phyloP scores from a whole-genome alignment of 768 basidiomycete species.

The Lactarius evosmus region DNA sequence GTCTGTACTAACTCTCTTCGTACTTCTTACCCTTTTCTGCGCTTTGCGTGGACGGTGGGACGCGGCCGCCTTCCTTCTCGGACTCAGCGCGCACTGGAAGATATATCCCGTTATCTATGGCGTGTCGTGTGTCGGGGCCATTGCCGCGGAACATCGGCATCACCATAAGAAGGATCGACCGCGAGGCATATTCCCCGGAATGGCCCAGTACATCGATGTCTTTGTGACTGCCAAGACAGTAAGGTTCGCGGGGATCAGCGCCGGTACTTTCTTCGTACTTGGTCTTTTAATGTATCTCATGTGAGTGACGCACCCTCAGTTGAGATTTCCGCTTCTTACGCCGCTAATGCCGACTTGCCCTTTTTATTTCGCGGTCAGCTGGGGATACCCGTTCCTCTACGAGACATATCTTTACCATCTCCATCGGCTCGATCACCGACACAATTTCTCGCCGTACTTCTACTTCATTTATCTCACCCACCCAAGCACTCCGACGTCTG shows the following conservation, averaged over 20 bases:
- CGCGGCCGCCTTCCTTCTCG: constrained; percentile 67
- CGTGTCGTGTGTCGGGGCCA: constrained; percentile 62
- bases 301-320: constrained; percentile 43
- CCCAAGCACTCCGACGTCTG: constrained; percentile 39
- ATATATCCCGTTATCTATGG: constrained; percentile 95
- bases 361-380: constrained; percentile 48
- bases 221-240: constrained; percentile 51
- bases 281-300: constrained; percentile 67
- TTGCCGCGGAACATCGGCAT: constrained; percentile 33
- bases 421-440: constrained; percentile 89
- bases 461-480: constrained; percentile 91
- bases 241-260: constrained; percentile 68
- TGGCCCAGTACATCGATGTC: constrained; percentile 30
- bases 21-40: constrained; percentile 64
- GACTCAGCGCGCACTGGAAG: constrained; percentile 91
- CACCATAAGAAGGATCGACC: neutral
- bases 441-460: constrained; percentile 98
- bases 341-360: neutral
- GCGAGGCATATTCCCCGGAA: constrained; percentile 8
- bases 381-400: constrained; percentile 90
- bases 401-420: constrained; percentile 94
- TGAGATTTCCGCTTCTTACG: constrained; percentile 5
- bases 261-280: constrained; percentile 60
- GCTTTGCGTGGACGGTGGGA: constrained; percentile 60
- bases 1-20: constrained; percentile 74